These are phyloP conservation scores for Penicillium rolfsii DNA, from an alignment of 2,329 filamentous ascomycete genomes.

Conservation along the genomic window DNA sequence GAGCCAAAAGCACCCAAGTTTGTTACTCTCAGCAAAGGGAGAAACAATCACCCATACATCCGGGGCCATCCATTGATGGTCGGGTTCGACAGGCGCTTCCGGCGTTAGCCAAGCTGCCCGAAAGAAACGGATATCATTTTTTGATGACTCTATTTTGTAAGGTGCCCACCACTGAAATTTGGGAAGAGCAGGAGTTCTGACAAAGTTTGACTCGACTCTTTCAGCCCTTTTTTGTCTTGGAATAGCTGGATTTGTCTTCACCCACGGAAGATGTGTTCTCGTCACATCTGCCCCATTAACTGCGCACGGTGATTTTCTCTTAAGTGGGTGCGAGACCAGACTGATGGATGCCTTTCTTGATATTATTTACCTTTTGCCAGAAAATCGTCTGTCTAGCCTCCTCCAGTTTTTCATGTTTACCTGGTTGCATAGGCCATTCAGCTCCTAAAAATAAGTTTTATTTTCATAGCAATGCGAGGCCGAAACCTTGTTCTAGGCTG, in stretches of 20 bases:
- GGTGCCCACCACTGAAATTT: not conserved
- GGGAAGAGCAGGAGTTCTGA: not conserved
- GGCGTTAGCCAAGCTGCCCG: not conserved
- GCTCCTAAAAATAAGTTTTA: not conserved
- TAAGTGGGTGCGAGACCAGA: no score
- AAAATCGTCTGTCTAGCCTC: not conserved
- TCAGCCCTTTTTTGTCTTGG: no score
- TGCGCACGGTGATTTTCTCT: no score
- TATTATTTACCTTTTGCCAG: no score
- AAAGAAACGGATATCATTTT: not conserved
- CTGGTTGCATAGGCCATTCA: no score
- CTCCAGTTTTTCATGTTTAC: not conserved
- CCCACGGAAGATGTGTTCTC: no score
- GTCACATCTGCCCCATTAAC: no score
- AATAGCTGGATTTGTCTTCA: no score
- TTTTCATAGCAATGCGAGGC: slow-evolving; percentile 1
- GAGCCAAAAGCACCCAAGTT: not conserved
- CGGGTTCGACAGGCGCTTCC: slow-evolving; percentile 2
- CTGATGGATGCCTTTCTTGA: no score
- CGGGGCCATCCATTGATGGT: not conserved
- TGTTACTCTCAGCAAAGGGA: not conserved
- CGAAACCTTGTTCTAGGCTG: not conserved
- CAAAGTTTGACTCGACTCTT: no score
- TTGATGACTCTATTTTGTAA: not conserved
- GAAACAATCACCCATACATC: not conserved